Base-by-base conservation (phyloP, 805 yeast genomes). In the Candida sithepensis region DNA sequence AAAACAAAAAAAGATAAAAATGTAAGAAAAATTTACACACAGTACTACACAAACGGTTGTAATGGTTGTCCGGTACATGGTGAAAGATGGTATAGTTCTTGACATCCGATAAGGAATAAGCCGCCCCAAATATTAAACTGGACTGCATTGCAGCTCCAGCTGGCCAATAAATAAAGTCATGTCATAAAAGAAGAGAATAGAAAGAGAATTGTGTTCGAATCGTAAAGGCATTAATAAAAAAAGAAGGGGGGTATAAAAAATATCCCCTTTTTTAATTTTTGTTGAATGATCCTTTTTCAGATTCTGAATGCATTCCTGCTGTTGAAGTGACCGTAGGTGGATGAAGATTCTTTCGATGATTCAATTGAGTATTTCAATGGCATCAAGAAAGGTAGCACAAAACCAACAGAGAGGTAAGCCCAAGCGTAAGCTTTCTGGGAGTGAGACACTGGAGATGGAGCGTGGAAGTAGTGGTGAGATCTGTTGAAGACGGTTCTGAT, bases 301-400 rank as follows among this genome's bases (percentile, higher is more conserved):
- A 65, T 64, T 46, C 65, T 63, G 48, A 65, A 64, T 4, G 68
- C 67, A 50, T 46, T 62, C 21, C 67, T 58, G 36, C 59, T 57
- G 37, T 61, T 57, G 50, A 59, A 63, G 37, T 55, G 62, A 18
- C 69, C 69, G 39, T 55, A 43, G 16, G 48, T 45, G 2, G 36
- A 45, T 10, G 54, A 53, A 19, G 45, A 41, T 4, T 39, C 50
- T 18, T 56, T 54, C 2, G 32, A 19, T 14, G 38, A 23, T 13
- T 23, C 19, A 16, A 64, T 50, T 5, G 69, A 57, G 33, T 59
- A 54, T 47, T 57, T 65, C 30, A 66, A 43, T 14, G 71, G 71
- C 36, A 67, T 43, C 39, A 66, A 50, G 47, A 67, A 68, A 9
- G 72, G 72, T 13, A 67, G 55, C 9, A 66, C 58, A 39, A 68